Evolutionary conservation across 2,329 filamentous ascomycete species (phyloP).

Genomic region (Hymenoscyphus repandus): DNA sequence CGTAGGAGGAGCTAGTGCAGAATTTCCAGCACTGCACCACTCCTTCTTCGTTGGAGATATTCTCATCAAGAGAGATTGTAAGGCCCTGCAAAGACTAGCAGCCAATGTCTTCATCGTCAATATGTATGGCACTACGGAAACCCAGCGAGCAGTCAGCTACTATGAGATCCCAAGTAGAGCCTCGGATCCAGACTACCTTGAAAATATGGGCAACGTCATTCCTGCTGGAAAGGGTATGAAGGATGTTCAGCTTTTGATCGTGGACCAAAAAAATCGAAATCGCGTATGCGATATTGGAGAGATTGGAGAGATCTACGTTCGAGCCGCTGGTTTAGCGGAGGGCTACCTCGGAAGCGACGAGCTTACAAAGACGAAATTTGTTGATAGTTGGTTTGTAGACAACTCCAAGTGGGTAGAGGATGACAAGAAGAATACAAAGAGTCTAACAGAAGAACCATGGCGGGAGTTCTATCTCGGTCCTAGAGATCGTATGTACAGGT

Average conservation of each 20-base stretch:
- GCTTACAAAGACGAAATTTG: slow-evolving; percentile 29
- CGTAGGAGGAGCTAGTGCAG: slow-evolving; percentile 72
- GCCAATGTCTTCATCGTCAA: slow-evolving; percentile 72
- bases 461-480: slow-evolving; percentile 73
- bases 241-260: slow-evolving; percentile 82
- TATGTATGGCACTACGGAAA: slow-evolving; percentile 88
- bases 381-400: slow-evolving; percentile 32
- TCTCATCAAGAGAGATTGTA: slow-evolving; percentile 78
- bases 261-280: slow-evolving; percentile 62
- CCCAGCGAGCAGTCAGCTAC: slow-evolving; percentile 74
- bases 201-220: slow-evolving; percentile 67
- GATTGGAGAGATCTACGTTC: slow-evolving; percentile 76
- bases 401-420: slow-evolving; percentile 31
- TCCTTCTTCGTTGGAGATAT: slow-evolving; percentile 93
- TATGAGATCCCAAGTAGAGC: slow-evolving; percentile 67
- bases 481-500: slow-evolving; percentile 79
- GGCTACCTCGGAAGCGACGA: slow-evolving; percentile 52
- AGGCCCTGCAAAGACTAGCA: slow-evolving; percentile 68
- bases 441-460: slow-evolving; percentile 64
- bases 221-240: slow-evolving; percentile 83
- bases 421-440: slow-evolving; percentile 56
- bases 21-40: slow-evolving; percentile 70
- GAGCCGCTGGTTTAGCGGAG: slow-evolving; percentile 79
- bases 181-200: slow-evolving; percentile 58
- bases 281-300: slow-evolving; percentile 73